phyloP scores from a whole-genome alignment of 2,329 filamentous ascomycete genomes.

The Paecilomyces sp. region DNA sequence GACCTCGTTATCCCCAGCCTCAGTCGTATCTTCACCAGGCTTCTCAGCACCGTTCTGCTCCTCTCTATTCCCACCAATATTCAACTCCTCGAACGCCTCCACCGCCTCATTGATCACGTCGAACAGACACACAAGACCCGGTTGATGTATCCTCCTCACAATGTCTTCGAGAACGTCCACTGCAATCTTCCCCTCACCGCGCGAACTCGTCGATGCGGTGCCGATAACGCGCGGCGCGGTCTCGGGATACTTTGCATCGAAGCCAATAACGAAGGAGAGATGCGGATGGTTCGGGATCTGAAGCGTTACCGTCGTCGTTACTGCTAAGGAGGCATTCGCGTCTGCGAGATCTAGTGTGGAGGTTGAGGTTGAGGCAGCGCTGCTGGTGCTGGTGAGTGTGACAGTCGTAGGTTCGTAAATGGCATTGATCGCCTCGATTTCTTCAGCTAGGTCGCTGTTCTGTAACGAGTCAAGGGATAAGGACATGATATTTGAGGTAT shows the following conservation, averaged over 20 bases:
- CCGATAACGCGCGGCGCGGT: constrained; percentile 66
- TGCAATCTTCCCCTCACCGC: constrained; percentile 65
- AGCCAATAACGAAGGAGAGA: constrained; percentile 49
- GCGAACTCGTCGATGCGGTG: constrained; percentile 67
- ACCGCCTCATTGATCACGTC: constrained; percentile 69
- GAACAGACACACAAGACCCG: constrained; percentile 77
- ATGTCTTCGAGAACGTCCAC: constrained; percentile 63
- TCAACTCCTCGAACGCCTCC: constrained; percentile 50
- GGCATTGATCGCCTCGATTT: constrained; percentile 42
- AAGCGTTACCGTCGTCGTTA: constrained; percentile 48
- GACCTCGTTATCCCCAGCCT: constrained; percentile 9
- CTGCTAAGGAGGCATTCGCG: constrained; percentile 8
- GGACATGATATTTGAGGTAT: constrained; percentile 6
- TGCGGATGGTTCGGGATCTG: constrained; percentile 55
- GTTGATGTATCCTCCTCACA: constrained; percentile 59
- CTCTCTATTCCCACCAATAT: constrained; percentile 23
- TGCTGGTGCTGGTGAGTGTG: constrained; percentile 28
- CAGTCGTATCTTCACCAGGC: constrained; percentile 11
- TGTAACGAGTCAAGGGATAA: constrained; percentile 17
- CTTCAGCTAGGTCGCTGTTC: constrained; percentile 37
- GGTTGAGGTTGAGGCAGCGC: constrained; percentile 13
- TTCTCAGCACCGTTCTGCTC: constrained; percentile 16
- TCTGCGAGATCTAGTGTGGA: constrained; percentile 21
- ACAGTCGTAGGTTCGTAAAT: constrained; percentile 61
- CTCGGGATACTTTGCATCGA: constrained; percentile 68